These are phyloP conservation scores for Eutypa lata DNA, from an alignment of 2,329 filamentous ascomycete species.

Conservation along the genomic window DNA sequence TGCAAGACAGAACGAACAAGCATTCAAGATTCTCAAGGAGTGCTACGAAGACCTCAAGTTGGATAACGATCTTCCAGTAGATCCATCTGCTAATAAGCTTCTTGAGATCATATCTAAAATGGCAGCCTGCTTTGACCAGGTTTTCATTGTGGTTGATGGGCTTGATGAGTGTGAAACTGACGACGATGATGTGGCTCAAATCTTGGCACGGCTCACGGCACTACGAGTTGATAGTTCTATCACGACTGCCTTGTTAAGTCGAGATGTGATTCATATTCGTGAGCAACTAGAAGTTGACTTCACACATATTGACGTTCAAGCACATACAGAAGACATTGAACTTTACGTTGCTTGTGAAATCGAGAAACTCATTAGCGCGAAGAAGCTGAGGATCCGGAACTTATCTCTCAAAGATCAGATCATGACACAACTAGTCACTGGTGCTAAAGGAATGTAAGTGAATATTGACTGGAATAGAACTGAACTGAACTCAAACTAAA, in stretches of 20 bases:
- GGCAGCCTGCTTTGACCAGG: constrained; percentile 5
- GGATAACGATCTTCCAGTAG: constrained; percentile 1
- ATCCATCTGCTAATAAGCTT: constrained; percentile 1
- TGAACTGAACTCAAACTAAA: background rate
- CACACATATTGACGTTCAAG: constrained; percentile 6
- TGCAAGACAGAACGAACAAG: constrained; percentile 23
- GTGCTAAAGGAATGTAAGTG: constrained; percentile 16
- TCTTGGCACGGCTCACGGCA: constrained; percentile 2
- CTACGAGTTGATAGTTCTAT: constrained; percentile 6
- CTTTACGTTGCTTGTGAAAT: constrained; percentile 17
- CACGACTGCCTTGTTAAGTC: constrained; percentile 13
- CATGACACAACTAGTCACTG: constrained; percentile 4
- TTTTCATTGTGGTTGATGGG: constrained; percentile 14
- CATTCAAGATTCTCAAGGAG: constrained; percentile 15
- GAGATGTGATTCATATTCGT: constrained; percentile 12
- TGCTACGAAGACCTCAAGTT: constrained; percentile 13
- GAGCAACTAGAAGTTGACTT: constrained; percentile 9
- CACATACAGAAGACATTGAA: constrained; percentile 17
- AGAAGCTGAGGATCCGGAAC: constrained; percentile 4
- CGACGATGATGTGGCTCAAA: constrained; percentile 5
- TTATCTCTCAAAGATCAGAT: constrained; percentile 12
- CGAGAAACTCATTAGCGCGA: constrained; percentile 5
- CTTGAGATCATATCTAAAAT: constrained; percentile 3
- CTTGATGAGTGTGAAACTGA: constrained; percentile 16
- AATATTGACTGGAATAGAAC: too few species aligned